Percentiles rank a stretch among this genome's conserved stretches.
Evolutionary conservation across 805 yeast species (phyloP).

Genomic region (Candida fluviatilis): DNA sequence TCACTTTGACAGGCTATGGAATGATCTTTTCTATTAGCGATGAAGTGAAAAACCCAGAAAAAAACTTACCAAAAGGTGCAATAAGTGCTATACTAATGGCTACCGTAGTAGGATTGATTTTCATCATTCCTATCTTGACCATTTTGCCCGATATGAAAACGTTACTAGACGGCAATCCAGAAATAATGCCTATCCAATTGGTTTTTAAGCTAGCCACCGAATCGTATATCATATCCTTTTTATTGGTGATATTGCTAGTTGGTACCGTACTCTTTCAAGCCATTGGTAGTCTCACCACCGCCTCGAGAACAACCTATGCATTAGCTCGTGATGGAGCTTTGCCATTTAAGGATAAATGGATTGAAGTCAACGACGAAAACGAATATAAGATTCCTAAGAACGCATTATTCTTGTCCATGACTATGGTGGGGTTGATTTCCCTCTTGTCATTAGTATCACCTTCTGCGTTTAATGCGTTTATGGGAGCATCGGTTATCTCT

Average conservation of each 20-base stretch:
- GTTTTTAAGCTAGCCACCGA: constrained; percentile 69
- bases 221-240: constrained; percentile 63
- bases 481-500: constrained; percentile 77
- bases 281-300: constrained; percentile 75
- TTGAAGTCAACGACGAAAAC: constrained; percentile 54
- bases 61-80: constrained; percentile 70
- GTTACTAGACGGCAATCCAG: constrained; percentile 54
- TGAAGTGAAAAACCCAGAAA: constrained; percentile 74
- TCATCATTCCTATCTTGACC: constrained; percentile 65
- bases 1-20: constrained; percentile 80
- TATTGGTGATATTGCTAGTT: constrained; percentile 59
- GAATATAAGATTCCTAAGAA: constrained; percentile 64
- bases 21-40: constrained; percentile 79
- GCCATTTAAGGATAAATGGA: constrained; percentile 63
- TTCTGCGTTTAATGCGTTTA: constrained; percentile 77
- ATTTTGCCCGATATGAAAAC: constrained; percentile 64
- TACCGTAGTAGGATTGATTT: constrained; percentile 64
- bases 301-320: constrained; percentile 77
- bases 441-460: constrained; percentile 63
- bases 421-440: constrained; percentile 56
- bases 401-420: constrained; percentile 63
- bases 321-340: constrained; percentile 82
- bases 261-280: constrained; percentile 76
- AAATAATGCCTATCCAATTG: constrained; percentile 73
- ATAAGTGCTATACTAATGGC: constrained; percentile 61